Percentiles rank a stretch among this genome's conserved stretches.
phyloP scores from a whole-genome alignment of 345 rosid species.

The Citrus sp. region DNA sequence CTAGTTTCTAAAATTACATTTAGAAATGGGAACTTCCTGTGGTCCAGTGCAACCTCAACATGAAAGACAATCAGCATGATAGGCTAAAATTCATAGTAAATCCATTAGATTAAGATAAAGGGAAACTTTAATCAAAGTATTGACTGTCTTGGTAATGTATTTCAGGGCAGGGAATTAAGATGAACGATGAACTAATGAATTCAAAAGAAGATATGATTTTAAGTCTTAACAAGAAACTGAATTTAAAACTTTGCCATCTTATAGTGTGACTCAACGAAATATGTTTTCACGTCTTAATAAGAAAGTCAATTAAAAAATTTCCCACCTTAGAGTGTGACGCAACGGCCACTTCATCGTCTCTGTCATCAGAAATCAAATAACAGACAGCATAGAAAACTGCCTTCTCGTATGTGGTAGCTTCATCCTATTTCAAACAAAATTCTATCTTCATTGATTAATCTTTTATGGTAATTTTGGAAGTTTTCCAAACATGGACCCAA shows the following conservation, averaged over 20 bases:
- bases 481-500: no score
- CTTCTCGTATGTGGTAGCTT: slow-evolving; percentile 72
- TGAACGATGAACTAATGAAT: background rate
- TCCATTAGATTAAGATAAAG: background rate
- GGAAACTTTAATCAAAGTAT: background rate
- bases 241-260: slow-evolving; percentile 33
- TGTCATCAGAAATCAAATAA: slow-evolving; percentile 50
- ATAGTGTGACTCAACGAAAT: slow-evolving; percentile 41
- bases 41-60: background rate
- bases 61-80: no score
- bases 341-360: slow-evolving; percentile 70
- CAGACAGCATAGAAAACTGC: slow-evolving; percentile 56
- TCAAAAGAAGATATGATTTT: background rate
- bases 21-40: background rate
- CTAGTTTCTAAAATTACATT: background rate
- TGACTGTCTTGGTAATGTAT: background rate
- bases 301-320: background rate
- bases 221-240: background rate
- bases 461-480: background rate
- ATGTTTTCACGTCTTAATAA: background rate
- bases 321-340: slow-evolving; percentile 62
- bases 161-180: background rate
- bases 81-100: no score
- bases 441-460: background rate
- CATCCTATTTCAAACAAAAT: slow-evolving; percentile 39